A percentile compares a stretch with the other conserved stretches of the same genome.
Conservation (phyloP, 805 yeast species). For the Wickerhamiella vanderwaltii region DNA sequence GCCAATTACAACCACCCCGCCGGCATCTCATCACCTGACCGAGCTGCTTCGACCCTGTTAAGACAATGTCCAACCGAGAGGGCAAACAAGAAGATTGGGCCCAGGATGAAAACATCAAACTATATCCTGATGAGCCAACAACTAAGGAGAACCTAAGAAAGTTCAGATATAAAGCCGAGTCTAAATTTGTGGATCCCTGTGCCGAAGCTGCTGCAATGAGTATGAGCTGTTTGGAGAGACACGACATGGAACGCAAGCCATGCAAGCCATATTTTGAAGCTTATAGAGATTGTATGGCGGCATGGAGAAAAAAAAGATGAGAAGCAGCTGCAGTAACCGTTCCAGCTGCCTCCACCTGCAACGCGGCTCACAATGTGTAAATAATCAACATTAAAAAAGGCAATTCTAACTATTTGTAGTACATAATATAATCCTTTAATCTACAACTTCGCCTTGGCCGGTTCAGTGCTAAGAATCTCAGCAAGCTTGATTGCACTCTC, state of each 20-base stretch:
- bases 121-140: constrained; percentile 83
- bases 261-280: constrained; percentile 83
- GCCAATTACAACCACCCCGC: no score
- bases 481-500: constrained; percentile 75
- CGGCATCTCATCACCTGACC: no score
- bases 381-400: no score
- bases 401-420: background rate
- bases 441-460: constrained; percentile 27
- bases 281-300: constrained; percentile 80
- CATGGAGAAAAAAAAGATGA: constrained; percentile 35
- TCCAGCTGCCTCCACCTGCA: no score
- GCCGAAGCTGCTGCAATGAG: constrained; percentile 82
- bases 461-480: constrained; percentile 39
- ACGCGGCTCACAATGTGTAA: no score
- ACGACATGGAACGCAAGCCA: constrained; percentile 53
- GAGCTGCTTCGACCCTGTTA: no score
- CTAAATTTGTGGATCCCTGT: constrained; percentile 87
- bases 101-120: constrained; percentile 36
- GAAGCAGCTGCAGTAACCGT: no score
- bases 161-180: constrained; percentile 64
- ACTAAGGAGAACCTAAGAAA: constrained; percentile 52
- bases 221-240: constrained; percentile 66
- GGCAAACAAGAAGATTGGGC: background rate
- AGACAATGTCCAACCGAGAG: no score
- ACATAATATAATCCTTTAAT: background rate